A percentile compares a stretch with the other conserved stretches of the same genome.
Evolutionary conservation across 495 filamentous ascomycete genomes (phyloP).

Genomic region (Choiromyces venosus): DNA sequence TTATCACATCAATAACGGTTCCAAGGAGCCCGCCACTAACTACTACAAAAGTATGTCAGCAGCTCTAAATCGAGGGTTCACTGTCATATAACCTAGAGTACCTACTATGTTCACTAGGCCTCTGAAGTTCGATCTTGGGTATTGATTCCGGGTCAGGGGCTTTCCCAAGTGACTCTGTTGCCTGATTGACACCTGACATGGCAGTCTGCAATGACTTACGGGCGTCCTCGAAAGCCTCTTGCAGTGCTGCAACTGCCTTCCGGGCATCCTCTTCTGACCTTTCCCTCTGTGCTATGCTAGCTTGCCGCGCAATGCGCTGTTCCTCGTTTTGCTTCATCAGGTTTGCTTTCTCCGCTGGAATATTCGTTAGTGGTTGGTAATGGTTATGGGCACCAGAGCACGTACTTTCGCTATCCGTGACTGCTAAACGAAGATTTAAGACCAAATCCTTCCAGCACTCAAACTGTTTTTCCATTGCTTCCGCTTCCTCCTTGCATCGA

Average conservation of each 20-base stretch:
- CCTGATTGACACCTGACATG: neutral
- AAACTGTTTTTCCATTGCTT: conserved; percentile 6
- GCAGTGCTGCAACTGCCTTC: neutral
- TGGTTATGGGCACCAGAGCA: too few species aligned
- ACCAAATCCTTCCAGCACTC: conserved; percentile 2
- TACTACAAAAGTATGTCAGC: neutral
- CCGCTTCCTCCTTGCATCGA: conserved; percentile 8
- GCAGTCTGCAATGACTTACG: neutral
- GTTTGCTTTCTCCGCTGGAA: neutral
- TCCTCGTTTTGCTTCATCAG: neutral
- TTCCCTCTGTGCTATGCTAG: neutral
- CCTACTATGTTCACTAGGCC: neutral
- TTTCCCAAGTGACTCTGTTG: neutral
- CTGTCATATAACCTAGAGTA: neutral
- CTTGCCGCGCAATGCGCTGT: neutral
- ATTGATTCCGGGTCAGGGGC: neutral
- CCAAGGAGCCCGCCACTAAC: neutral
- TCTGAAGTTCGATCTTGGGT: neutral
- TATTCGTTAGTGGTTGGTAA: neutral
- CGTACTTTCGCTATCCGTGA: neutral
- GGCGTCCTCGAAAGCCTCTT: neutral
- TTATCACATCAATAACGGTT: neutral
- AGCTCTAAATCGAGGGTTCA: neutral
- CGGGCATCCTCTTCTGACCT: neutral
- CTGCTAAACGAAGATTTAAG: neutral